phyloP scores from a whole-genome alignment of 129 eudicot species.

The Tanacetum coccineum region DNA sequence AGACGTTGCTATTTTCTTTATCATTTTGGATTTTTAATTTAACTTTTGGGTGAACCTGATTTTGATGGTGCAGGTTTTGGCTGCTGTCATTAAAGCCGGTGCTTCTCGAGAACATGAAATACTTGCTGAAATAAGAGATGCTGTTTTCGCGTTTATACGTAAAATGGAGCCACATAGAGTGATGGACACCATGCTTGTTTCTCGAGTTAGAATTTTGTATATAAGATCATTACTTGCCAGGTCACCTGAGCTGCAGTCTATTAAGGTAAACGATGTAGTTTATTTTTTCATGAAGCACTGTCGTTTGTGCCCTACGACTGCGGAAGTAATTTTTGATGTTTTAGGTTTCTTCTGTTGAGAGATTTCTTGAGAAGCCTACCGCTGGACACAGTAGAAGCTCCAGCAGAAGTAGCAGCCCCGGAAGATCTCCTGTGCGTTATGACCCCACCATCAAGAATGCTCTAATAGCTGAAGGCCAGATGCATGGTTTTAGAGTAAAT shows the following conservation, averaged over 20 bases:
- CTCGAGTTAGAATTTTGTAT: slow-evolving; percentile 94
- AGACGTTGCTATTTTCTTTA: not conserved
- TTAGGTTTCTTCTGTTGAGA: slow-evolving; percentile 86
- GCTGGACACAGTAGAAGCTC: slow-evolving; percentile 89
- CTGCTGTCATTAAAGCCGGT: slow-evolving; percentile 98
- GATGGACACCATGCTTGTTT: slow-evolving; percentile 99
- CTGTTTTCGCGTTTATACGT: slow-evolving; percentile 85
- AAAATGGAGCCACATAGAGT: slow-evolving; percentile 98
- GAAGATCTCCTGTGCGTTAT: slow-evolving; percentile 80
- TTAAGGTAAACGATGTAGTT: slow-evolving; percentile 49
- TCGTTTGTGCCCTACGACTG: not conserved
- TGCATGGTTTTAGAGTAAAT: slow-evolving; percentile 81
- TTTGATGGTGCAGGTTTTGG: slow-evolving; percentile 70
- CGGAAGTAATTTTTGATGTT: slow-evolving; percentile 18
- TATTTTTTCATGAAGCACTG: not conserved
- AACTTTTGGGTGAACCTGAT: slow-evolving; percentile 9
- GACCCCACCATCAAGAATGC: slow-evolving; percentile 62
- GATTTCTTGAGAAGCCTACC: slow-evolving; percentile 78
- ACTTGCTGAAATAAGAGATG: slow-evolving; percentile 98
- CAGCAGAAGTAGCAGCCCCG: slow-evolving; percentile 95
- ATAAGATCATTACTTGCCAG: slow-evolving; percentile 91
- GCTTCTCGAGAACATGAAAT: slow-evolving; percentile 99
- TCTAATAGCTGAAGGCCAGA: slow-evolving; percentile 51
- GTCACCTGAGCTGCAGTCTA: slow-evolving; percentile 93
- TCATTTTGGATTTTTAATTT: not conserved